These are phyloP conservation scores for Myxozyma mucilagina DNA, from an alignment of 805 yeast genomes.

Conservation along the genomic window DNA sequence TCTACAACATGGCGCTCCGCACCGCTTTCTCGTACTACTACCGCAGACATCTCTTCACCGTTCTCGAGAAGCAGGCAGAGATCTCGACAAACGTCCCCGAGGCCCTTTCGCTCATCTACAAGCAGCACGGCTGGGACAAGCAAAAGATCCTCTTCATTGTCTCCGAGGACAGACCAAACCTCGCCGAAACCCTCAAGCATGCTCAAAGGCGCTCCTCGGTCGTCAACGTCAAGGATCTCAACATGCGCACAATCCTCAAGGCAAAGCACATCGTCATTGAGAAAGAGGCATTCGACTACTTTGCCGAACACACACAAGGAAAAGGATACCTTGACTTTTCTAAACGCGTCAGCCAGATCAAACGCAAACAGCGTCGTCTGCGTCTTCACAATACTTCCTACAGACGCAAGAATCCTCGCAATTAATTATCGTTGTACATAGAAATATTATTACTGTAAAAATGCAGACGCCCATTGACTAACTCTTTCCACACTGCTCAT, in stretches of 20 bases:
- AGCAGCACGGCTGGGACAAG: slow-evolving; percentile 11
- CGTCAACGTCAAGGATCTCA: slow-evolving; percentile 19
- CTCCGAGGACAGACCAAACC: slow-evolving; percentile 5
- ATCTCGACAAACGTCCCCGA: slow-evolving; percentile 22
- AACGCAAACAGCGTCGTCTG: slow-evolving; percentile 13
- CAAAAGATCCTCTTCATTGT: slow-evolving; percentile 11
- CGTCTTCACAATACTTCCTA: slow-evolving; percentile 1
- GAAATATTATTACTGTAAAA: not conserved
- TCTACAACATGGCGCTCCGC: slow-evolving; percentile 74
- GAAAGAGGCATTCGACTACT: slow-evolving; percentile 22
- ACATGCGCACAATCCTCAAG: slow-evolving; percentile 23
- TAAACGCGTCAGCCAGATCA: slow-evolving; percentile 13
- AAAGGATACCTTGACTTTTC: slow-evolving; percentile 17
- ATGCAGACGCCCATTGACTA: slow-evolving; percentile 10
- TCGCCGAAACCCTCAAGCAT: not conserved
- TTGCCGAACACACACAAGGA: slow-evolving; percentile 23
- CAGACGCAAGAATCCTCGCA: not conserved
- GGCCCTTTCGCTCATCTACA: slow-evolving; percentile 14
- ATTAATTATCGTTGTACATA: not conserved
- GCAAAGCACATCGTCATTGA: slow-evolving; percentile 29
- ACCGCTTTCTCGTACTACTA: slow-evolving; percentile 82
- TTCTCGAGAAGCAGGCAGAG: slow-evolving; percentile 59
- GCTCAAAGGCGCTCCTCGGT: slow-evolving; percentile 5
- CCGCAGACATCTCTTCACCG: slow-evolving; percentile 66
- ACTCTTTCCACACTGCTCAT: slow-evolving; percentile 17